These are phyloP conservation scores for Mortierella antarctica DNA, from an alignment of 192 early-diverging fungal genomes.

Conservation along the genomic window DNA sequence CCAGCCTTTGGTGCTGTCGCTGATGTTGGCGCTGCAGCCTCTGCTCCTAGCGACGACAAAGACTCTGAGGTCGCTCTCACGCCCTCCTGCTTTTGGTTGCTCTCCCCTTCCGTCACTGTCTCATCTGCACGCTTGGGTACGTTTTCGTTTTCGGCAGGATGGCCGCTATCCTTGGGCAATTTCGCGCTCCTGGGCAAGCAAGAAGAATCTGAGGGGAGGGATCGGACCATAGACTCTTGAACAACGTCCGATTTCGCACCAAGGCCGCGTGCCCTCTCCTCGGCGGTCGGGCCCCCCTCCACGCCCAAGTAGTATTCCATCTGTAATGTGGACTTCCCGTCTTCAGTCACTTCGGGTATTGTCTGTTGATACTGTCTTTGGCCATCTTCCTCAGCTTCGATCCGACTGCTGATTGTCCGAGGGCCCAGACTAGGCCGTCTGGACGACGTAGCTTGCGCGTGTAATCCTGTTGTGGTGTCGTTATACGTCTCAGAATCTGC, in stretches of 20 bases:
- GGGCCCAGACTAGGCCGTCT: conserved; percentile 35
- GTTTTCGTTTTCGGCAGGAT: neutral
- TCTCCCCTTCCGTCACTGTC: neutral
- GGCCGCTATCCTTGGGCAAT: neutral
- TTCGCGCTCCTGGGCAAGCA: too few species aligned
- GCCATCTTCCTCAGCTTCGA: conserved; percentile 7
- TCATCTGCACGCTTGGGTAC: neutral
- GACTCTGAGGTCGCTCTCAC: neutral
- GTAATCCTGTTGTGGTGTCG: conserved; percentile 16
- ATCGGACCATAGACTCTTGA: conserved; percentile 33
- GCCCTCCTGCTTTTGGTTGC: conserved; percentile 6
- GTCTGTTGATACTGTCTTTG: neutral
- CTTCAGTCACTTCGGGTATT: neutral
- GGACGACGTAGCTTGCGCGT: neutral
- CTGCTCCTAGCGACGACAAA: neutral
- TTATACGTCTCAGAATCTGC: neutral
- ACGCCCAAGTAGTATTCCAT: conserved; percentile 17
- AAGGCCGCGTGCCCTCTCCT: conserved; percentile 12
- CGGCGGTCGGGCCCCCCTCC: conserved; percentile 10
- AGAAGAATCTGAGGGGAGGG: neutral
- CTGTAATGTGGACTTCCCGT: neutral
- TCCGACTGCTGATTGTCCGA: conserved; percentile 40
- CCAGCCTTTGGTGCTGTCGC: neutral
- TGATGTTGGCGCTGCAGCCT: neutral
- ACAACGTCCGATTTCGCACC: conserved; percentile 39